Conservation (phyloP, 2,329 filamentous ascomycete species). For the Tricladium varicosporioides region DNA sequence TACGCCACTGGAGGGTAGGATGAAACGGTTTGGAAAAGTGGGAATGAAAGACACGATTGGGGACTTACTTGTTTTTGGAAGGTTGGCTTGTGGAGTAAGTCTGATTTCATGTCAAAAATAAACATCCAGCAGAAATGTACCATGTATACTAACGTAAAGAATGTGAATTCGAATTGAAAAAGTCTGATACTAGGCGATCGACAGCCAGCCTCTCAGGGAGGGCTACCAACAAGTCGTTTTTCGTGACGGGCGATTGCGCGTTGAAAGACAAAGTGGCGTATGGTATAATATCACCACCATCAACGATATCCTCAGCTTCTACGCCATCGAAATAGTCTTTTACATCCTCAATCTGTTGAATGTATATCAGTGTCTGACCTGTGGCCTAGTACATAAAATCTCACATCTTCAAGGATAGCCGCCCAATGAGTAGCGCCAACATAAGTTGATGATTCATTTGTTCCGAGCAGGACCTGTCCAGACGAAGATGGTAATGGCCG, state of each 20-base stretch:
- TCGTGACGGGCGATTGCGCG: constrained; percentile 38
- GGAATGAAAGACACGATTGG: neutral
- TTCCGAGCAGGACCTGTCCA: constrained; percentile 45
- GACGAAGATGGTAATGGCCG: neutral
- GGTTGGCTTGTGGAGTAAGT: constrained; percentile 51
- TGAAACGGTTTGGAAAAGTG: neutral
- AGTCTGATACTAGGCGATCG: constrained; percentile 51
- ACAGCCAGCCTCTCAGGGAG: constrained; percentile 47
- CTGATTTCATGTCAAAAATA: constrained; percentile 32
- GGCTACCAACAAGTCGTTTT: constrained; percentile 45
- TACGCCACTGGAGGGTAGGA: constrained; percentile 4
- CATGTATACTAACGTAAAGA: constrained; percentile 44
- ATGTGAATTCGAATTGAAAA: constrained; percentile 52
- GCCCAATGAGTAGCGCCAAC: constrained; percentile 60
- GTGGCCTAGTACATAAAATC: constrained; percentile 21
- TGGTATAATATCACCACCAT: constrained; percentile 34
- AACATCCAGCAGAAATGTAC: neutral
- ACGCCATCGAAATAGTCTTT: constrained; percentile 56
- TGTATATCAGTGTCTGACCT: constrained; percentile 5
- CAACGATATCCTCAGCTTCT: constrained; percentile 27
- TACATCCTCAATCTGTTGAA: constrained; percentile 54
- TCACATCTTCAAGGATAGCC: constrained; percentile 59
- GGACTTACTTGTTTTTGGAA: constrained; percentile 45
- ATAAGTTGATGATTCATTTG: constrained; percentile 43
- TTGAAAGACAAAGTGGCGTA: constrained; percentile 39